Base-by-base conservation (phyloP, 2,329 filamentous ascomycete species). In the Tolypocladium paradoxum region DNA sequence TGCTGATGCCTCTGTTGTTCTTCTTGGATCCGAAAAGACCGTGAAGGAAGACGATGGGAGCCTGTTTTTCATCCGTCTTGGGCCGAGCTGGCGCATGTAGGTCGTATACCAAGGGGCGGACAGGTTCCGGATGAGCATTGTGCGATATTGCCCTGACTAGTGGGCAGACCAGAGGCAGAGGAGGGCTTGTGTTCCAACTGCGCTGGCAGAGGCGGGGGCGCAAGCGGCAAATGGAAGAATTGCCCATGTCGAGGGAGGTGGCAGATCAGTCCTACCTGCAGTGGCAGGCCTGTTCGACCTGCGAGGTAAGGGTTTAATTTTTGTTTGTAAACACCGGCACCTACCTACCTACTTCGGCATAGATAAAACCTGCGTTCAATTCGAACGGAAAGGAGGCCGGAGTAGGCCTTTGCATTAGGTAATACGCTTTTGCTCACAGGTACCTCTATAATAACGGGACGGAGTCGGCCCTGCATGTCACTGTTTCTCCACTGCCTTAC, bases 1-100 rank as follows among this genome's bases (percentile, higher is more conserved):
- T 95, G 85, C 90, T 95, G 57, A 97, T 93, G 64, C 81, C 88
- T 68, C 91, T 78, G 67, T 96, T 96, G 68, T 97, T 97, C 74
- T 89, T 90, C 74, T 95, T 96, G 37, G 89, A 96, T 22, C 92
- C 92, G 64, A 97, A 96, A 12, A 97, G 76, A 1, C 93, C 92
- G 67, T 97, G 92, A 64, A 97, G 82, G 60, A 97, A 87, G 56
- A 97, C 71, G 58, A 97, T 89, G 2, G 91, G 88, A 38, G 72
- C 69, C 54, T 68, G 65, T 63, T 75, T 67, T 52, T 69, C 64
- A 29, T 70, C 67, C 2, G 68, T 66, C 43, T 53, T 57, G 7
- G 62, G 60, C 49, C 73, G 75, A 1, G 72, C 61, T 1, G 86
- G 82, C 62, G 79, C 73, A 64, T 90, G 83, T 45, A 87, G 72